Evolutionary conservation across 352 stramenopile species (phyloP).

Genomic region (Globisporangium viniferum): DNA sequence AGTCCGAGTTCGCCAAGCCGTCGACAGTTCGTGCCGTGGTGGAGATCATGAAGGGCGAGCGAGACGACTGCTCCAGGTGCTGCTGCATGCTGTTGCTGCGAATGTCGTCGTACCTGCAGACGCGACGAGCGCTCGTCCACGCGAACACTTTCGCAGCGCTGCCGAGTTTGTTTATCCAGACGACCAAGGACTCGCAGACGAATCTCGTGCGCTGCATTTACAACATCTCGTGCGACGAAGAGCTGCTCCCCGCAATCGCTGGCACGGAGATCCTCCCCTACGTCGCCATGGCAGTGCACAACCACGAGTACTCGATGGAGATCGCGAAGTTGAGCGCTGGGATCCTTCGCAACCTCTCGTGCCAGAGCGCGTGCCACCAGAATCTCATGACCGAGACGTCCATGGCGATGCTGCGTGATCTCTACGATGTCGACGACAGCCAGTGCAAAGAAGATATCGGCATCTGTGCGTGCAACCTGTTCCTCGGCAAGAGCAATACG

Average conservation of each 20-base stretch:
- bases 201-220: conserved; percentile 58
- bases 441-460: conserved; percentile 48
- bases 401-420: conserved; percentile 38
- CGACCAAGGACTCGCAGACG: conserved; percentile 28
- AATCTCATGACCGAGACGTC: conserved; percentile 37
- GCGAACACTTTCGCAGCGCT: conserved; percentile 19
- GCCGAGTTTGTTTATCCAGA: conserved; percentile 32
- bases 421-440: conserved; percentile 49
- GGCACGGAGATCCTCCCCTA: conserved; percentile 21
- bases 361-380: conserved; percentile 27
- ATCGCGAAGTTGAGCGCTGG: conserved; percentile 23
- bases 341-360: conserved; percentile 58
- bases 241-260: conserved; percentile 26
- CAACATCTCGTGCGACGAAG: conserved; percentile 50
- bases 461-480: conserved; percentile 62
- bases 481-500: conserved; percentile 66
- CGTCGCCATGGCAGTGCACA: conserved; percentile 21
- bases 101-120: conserved; percentile 44
- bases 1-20: conserved; percentile 31
- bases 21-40: conserved; percentile 21
- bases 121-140: conserved; percentile 23
- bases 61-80: conserved; percentile 33
- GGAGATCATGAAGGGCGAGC: conserved; percentile 17
- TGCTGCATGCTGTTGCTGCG: conserved; percentile 58
- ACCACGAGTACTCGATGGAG: conserved; percentile 20